These are phyloP conservation scores for Karstenula rhodostoma DNA, from an alignment of 2,329 filamentous ascomycete species.

Conservation along the genomic window DNA sequence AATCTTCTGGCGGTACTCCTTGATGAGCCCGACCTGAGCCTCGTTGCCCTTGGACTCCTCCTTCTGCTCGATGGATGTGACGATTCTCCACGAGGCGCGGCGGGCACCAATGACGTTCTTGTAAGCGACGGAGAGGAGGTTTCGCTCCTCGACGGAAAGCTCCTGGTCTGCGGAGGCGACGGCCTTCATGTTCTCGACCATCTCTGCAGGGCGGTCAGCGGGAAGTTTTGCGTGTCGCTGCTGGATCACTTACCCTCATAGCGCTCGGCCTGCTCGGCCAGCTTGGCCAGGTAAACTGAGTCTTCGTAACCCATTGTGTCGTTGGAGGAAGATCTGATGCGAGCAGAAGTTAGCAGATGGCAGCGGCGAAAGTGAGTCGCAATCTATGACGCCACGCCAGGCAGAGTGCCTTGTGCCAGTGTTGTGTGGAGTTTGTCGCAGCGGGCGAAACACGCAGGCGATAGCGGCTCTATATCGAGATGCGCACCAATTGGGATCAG, in stretches of 20 bases:
- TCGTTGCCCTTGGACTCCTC: constrained; percentile 99
- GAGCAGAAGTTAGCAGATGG: constrained; percentile 33
- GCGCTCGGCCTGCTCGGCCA: constrained; percentile 99
- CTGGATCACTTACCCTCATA: constrained; percentile 80
- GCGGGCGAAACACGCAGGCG: constrained; percentile 6
- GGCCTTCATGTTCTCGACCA: constrained; percentile 99
- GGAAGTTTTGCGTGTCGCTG: constrained; percentile 13
- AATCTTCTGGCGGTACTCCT: constrained; percentile 99
- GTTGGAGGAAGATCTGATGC: constrained; percentile 33
- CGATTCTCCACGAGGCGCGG: constrained; percentile 97
- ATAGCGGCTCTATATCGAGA: constrained; percentile 5
- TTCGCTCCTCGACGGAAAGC: constrained; percentile 87
- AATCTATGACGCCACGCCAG: constrained; percentile 16
- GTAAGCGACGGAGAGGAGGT: constrained; percentile 96
- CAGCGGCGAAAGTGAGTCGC: constrained; percentile 22
- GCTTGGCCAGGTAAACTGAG: constrained; percentile 99
- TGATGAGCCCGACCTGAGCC: constrained; percentile 87
- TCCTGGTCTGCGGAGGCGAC: constrained; percentile 81
- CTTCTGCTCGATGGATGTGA: constrained; percentile 99
- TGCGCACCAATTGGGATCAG: constrained; percentile 13
- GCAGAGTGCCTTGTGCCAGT: constrained; percentile 6
- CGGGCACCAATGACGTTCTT: constrained; percentile 98
- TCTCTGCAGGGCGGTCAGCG: constrained; percentile 68
- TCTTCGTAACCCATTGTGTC: constrained; percentile 97
- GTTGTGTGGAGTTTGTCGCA: constrained; percentile 18